Conservation (phyloP, 768 basidiomycete genomes). For the Tylopilus sp. region DNA sequence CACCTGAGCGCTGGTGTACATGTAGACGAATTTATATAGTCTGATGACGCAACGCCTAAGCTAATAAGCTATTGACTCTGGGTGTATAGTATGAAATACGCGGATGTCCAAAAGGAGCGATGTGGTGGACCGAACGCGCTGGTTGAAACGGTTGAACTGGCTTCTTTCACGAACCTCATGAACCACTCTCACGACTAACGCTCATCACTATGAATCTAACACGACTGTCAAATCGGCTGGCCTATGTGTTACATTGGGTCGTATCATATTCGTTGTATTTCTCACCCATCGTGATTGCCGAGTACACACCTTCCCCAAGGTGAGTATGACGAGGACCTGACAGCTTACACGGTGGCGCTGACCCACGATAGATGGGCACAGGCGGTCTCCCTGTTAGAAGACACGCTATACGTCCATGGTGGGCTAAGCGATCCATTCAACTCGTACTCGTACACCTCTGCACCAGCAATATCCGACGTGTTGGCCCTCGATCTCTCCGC, state of each 20-base stretch:
- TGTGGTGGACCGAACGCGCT: not conserved
- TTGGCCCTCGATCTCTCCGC: constrained; percentile 62
- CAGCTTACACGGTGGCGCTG: not conserved
- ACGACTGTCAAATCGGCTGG: not conserved
- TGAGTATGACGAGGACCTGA: not conserved
- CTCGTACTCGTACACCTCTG: constrained; percentile 67
- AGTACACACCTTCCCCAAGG: constrained; percentile 27
- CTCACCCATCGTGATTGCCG: constrained; percentile 15
- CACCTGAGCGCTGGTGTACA: not conserved
- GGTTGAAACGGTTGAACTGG: not conserved
- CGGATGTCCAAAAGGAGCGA: constrained; percentile 12
- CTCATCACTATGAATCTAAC: constrained; percentile 7
- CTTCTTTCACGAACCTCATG: constrained; percentile 16
- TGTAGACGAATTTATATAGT: not conserved
- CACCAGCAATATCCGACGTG: constrained; percentile 69
- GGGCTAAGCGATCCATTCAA: constrained; percentile 76
- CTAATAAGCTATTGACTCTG: no score
- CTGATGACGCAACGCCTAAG: no score
- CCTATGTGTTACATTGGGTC: constrained; percentile 11
- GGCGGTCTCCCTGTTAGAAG: constrained; percentile 54
- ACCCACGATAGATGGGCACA: constrained; percentile 76
- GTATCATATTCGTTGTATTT: constrained; percentile 12
- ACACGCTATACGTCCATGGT: constrained; percentile 69
- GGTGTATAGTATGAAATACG: not conserved
- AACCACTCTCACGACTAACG: constrained; percentile 9